Base-by-base conservation (phyloP, 129 eudicot species). In the Dittrichia graveolens region DNA sequence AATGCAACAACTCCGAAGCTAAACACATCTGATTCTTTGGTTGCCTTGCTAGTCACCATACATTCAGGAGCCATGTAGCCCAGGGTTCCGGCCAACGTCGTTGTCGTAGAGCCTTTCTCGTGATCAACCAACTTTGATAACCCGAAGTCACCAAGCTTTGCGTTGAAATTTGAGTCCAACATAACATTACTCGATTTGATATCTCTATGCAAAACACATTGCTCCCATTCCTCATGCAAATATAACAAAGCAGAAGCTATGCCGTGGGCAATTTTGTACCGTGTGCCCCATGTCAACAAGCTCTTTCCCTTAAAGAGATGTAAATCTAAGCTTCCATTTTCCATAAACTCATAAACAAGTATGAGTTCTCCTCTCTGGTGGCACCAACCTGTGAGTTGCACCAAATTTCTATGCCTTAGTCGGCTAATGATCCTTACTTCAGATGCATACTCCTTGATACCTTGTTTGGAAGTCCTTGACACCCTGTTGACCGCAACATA, bases 361-460 rank as follows among this genome's bases (percentile, higher is more conserved):
- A 80, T 69, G 50, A 73, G 79, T 41, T 80, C 83, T 0, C 40
- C 34, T 48, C 39, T 16, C 19, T 58, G 64, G 8, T 66, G 83
- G 74, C 83, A 73, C 75, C 71, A 79, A 67, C 83, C 83, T 3
- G 50, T 79, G 40, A 79, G 83, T 53, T 73, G 83, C 79, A 79
- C 83, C 50, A 74, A 11, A 35, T 79, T 79, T 10, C 49, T 66
- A 9, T 67, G 79, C 15, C 83, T 79, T 57, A 79, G 54, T 6
- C 65, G 79, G 75, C 79, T 73, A 8, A 79, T 74, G 39, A 72
- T 60, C 48, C n/a, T 67, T 42, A 79, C 75, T 67, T 79, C 83
- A 8, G 83, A 58, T 10, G 75, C 64, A 42, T 72, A 79, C 79
- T 79, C 75, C 63, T 79, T 79, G 52, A 79, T 57, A 34, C 83